Conservation (phyloP, 306 rosid species). For the Oemleria cerasiformis region DNA sequence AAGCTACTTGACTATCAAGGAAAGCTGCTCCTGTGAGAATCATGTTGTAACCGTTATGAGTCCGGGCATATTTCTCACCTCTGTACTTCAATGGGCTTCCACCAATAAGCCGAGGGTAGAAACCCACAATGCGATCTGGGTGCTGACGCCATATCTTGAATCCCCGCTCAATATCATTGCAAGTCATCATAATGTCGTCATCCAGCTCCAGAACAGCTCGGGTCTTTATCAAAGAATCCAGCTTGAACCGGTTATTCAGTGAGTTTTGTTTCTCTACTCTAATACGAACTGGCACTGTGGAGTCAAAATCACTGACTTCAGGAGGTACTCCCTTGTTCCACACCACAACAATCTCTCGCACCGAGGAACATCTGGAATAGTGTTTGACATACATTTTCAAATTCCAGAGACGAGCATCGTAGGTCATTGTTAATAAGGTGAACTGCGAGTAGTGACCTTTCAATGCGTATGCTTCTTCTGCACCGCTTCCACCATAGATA, state of each 20-base stretch:
- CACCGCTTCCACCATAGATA: slow-evolving; percentile 87
- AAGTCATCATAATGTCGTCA: slow-evolving; percentile 97
- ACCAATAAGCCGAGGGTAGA: slow-evolving; percentile 76
- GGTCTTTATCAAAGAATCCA: slow-evolving; percentile 68
- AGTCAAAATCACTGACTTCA: slow-evolving; percentile 63
- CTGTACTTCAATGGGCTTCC: slow-evolving; percentile 73
- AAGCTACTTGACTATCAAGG: slow-evolving; percentile 68
- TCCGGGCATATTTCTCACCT: slow-evolving; percentile 76
- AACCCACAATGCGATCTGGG: slow-evolving; percentile 88
- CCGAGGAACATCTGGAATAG: slow-evolving; percentile 92
- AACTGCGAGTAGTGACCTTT: slow-evolving; percentile 85
- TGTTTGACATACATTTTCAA: slow-evolving; percentile 86
- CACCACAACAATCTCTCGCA: slow-evolving; percentile 87
- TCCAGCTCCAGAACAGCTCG: slow-evolving; percentile 98
- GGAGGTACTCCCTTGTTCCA: slow-evolving; percentile 99
- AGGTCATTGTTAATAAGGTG: slow-evolving; percentile 92
- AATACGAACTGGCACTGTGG: slow-evolving; percentile 80
- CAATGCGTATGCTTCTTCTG: slow-evolving; percentile 75
- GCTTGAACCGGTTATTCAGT: slow-evolving; percentile 76
- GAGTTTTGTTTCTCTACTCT: slow-evolving; percentile 81
- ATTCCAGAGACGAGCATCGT: slow-evolving; percentile 96
- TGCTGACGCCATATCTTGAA: slow-evolving; percentile 89
- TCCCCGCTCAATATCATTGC: slow-evolving; percentile 94
- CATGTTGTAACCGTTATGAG: slow-evolving; percentile 85
- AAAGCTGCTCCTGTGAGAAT: slow-evolving; percentile 98